These are phyloP conservation scores for Acorus gramineus DNA, from an alignment of 106 monocot species.

Conservation along the genomic window DNA sequence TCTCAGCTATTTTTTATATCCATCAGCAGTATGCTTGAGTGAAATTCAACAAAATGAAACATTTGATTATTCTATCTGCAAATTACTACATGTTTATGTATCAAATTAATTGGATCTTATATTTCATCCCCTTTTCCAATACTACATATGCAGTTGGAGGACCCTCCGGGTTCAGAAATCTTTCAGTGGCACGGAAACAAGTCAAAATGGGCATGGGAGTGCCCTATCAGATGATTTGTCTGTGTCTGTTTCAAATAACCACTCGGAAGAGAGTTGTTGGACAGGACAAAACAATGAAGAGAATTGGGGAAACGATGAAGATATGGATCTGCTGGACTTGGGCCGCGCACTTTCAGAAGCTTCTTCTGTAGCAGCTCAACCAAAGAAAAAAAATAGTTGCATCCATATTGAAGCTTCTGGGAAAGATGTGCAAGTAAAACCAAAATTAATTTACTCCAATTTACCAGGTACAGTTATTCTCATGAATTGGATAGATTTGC, in stretches of 20 bases:
- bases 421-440: slow-evolving; percentile 17
- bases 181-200: slow-evolving; percentile 2
- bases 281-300: slow-evolving; percentile 18
- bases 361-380: slow-evolving; percentile 20
- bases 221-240: slow-evolving; percentile 8
- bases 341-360: slow-evolving; percentile 43
- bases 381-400: slow-evolving; percentile 35
- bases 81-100: too few species aligned
- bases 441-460: slow-evolving; percentile 16
- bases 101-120: too few species aligned
- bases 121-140: too few species aligned
- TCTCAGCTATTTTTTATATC: too few species aligned
- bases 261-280: slow-evolving; percentile 3
- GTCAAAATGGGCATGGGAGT: neutral
- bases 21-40: too few species aligned
- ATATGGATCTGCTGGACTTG: slow-evolving; percentile 51
- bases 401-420: slow-evolving; percentile 8
- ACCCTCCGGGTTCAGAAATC: slow-evolving; percentile 61
- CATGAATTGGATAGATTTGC: too few species aligned
- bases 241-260: slow-evolving; percentile 5
- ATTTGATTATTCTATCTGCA: too few species aligned
- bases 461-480: slow-evolving; percentile 34
- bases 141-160: slow-evolving; percentile 41
- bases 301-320: slow-evolving; percentile 12
- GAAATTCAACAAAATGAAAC: too few species aligned